Evolutionary conservation across 441 rosid species (phyloP).

Genomic region (Bocquillonia castaneifolia): DNA sequence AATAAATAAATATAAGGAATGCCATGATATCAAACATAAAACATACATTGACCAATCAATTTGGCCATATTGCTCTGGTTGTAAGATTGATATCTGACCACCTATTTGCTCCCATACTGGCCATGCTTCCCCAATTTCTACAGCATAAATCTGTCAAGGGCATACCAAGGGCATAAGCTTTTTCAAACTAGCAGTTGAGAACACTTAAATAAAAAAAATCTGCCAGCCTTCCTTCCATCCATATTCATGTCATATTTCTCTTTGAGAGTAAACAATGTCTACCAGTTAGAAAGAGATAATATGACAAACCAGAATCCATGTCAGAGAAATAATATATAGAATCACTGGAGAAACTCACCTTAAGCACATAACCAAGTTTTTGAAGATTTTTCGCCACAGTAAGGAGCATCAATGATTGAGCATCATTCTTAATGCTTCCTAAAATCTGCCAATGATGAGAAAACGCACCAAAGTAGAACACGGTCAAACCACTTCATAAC

Average conservation of each 20-base stretch:
- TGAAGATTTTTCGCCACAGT: slow-evolving; percentile 76
- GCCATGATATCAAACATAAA: slow-evolving; percentile 12
- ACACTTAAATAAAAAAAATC: slow-evolving; percentile 6
- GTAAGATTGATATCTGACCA: slow-evolving; percentile 49
- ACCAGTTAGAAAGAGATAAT: slow-evolving; percentile 3
- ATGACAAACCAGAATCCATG: background rate
- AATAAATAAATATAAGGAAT: slow-evolving; percentile 4
- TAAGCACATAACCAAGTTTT: slow-evolving; percentile 68
- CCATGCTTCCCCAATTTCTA: slow-evolving; percentile 52
- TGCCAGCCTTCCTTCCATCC: background rate
- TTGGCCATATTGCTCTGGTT: slow-evolving; percentile 42
- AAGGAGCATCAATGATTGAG: slow-evolving; percentile 68
- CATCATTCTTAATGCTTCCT: slow-evolving; percentile 69
- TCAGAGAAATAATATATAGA: slow-evolving; percentile 10
- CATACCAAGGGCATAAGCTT: slow-evolving; percentile 33
- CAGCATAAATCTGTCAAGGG: slow-evolving; percentile 64
- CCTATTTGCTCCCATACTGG: slow-evolving; percentile 67
- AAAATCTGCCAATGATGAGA: slow-evolving; percentile 46
- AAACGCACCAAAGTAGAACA: slow-evolving; percentile 6
- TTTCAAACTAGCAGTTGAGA: slow-evolving; percentile 26
- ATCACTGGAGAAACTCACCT: slow-evolving; percentile 44
- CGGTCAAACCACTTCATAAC: background rate
- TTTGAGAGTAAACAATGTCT: slow-evolving; percentile 8
- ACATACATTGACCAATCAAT: slow-evolving; percentile 91
- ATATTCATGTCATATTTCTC: slow-evolving; percentile 6